These are phyloP conservation scores for Backusella luteola DNA, from an alignment of 192 early-diverging fungal genomes.

Conservation along the genomic window DNA sequence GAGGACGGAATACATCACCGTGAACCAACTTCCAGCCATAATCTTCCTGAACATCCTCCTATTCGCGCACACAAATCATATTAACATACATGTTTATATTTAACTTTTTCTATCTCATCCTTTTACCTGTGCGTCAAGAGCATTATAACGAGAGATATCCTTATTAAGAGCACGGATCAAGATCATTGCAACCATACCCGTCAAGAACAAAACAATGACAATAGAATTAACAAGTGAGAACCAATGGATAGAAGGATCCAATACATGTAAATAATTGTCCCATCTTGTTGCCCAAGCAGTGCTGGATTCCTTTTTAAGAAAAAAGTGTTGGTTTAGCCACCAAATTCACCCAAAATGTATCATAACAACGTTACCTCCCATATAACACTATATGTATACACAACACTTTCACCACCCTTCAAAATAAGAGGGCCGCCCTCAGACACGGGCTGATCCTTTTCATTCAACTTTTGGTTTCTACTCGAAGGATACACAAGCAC, in stretches of 20 bases:
- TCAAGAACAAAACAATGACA: slow-evolving; percentile 91
- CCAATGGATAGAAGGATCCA: slow-evolving; percentile 95
- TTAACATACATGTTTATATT: background rate
- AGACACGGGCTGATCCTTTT: slow-evolving; percentile 16
- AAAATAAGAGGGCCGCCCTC: slow-evolving; percentile 5
- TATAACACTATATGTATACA: slow-evolving; percentile 65
- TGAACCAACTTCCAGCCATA: slow-evolving; percentile 99
- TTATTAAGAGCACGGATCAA: slow-evolving; percentile 85
- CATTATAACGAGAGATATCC: slow-evolving; percentile 94
- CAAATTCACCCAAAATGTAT: background rate
- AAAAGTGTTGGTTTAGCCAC: no score
- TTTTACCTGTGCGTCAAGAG: slow-evolving; percentile 47
- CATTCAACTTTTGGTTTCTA: slow-evolving; percentile 40
- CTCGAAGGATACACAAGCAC: slow-evolving; percentile 77
- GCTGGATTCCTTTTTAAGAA: slow-evolving; percentile 42
- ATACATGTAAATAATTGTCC: slow-evolving; percentile 81
- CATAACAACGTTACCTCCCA: slow-evolving; percentile 49
- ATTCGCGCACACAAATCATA: background rate
- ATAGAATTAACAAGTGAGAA: slow-evolving; percentile 93
- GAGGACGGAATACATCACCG: slow-evolving; percentile 95
- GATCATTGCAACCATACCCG: slow-evolving; percentile 90
- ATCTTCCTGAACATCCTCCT: slow-evolving; percentile 85
- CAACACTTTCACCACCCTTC: slow-evolving; percentile 41
- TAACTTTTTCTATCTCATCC: background rate
- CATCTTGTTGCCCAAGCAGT: slow-evolving; percentile 83